Percentiles rank a stretch among this genome's conserved stretches.
Conservation (phyloP, 1,284 basidiomycete species). For the Papiliotrema fonsecae region DNA sequence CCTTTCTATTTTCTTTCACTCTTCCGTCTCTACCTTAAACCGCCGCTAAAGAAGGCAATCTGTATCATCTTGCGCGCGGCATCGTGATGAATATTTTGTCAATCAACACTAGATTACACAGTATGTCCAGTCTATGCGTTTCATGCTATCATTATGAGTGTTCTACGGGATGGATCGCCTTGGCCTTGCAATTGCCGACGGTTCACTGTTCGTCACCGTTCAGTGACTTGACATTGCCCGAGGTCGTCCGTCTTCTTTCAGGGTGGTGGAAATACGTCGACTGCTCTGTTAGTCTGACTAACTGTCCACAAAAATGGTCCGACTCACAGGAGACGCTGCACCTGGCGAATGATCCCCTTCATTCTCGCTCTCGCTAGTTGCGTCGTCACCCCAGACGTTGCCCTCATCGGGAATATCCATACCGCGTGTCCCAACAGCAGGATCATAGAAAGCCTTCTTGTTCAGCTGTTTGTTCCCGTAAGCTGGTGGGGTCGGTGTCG, state of each 20-base stretch:
- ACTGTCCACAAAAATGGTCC: neutral
- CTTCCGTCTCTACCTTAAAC: neutral
- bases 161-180: too few species aligned
- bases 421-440: slow-evolving; percentile 58
- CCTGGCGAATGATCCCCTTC: slow-evolving; percentile 49
- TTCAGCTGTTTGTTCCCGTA: neutral
- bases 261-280: slow-evolving; percentile 56
- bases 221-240: neutral
- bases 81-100: slow-evolving; percentile 1
- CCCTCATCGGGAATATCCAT: slow-evolving; percentile 72
- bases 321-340: slow-evolving; percentile 26
- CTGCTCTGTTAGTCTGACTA: slow-evolving; percentile 34
- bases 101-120: too few species aligned
- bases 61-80: slow-evolving; percentile 3
- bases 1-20: neutral
- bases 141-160: too few species aligned
- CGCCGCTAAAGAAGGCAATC: neutral
- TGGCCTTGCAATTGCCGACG: too few species aligned
- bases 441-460: slow-evolving; percentile 30
- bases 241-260: slow-evolving; percentile 54
- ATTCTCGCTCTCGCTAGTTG: slow-evolving; percentile 46
- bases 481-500: slow-evolving; percentile 10
- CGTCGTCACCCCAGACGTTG: slow-evolving; percentile 58
- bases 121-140: too few species aligned
- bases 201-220: too few species aligned